phyloP scores from a whole-genome alignment of 768 basidiomycete species.

The Auricularia sp. region DNA sequence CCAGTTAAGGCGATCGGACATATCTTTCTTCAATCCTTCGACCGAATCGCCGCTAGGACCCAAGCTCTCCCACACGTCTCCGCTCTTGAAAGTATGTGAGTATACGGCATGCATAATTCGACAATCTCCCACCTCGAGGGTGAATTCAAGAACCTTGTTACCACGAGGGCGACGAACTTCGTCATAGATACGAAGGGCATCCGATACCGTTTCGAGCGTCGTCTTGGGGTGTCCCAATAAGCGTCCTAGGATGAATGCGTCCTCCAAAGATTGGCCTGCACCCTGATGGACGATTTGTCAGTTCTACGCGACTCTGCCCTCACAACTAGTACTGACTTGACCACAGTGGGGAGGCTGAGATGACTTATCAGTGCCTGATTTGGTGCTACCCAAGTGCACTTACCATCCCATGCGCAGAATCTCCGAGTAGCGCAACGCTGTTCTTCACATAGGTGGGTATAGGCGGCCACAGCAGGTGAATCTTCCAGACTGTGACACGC shows the following conservation, averaged over 20 bases:
- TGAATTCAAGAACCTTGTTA: slow-evolving; percentile 4
- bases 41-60: neutral
- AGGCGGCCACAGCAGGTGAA: neutral
- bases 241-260: slow-evolving; percentile 17
- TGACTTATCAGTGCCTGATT: neutral
- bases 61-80: neutral
- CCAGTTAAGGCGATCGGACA: too few species aligned
- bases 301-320: neutral
- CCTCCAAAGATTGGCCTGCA: slow-evolving; percentile 6
- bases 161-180: slow-evolving; percentile 13
- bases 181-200: slow-evolving; percentile 13
- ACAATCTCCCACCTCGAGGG: neutral
- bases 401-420: neutral
- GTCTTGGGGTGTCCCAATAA: slow-evolving; percentile 12
- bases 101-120: neutral
- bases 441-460: neutral
- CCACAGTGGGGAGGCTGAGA: neutral
- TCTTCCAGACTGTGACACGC: neutral
- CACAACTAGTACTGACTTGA: neutral
- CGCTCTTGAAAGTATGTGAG: neutral
- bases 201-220: slow-evolving; percentile 6
- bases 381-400: neutral
- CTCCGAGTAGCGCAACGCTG: neutral
- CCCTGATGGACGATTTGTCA: neutral
- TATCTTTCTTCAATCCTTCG: too few species aligned